Percentiles rank a stretch among this genome's conserved stretches.
Conservation (phyloP, 75 land plant species). For the Pseudotsuga menziesii region DNA sequence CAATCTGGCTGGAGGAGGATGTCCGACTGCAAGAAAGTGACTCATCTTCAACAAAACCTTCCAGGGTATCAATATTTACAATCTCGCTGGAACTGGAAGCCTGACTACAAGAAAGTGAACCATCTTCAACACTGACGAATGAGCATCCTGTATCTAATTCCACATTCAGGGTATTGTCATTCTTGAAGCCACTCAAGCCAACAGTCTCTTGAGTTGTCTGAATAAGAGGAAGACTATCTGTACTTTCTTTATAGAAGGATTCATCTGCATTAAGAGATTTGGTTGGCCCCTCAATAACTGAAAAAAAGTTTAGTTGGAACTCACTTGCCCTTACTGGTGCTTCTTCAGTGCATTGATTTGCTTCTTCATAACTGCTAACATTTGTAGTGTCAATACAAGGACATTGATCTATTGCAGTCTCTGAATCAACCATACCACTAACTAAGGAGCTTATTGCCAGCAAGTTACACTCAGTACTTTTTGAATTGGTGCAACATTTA, state of each 20-base stretch:
- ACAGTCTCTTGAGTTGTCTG: neutral
- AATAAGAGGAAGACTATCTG: neutral
- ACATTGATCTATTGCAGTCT: neutral
- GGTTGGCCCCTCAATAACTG: no score
- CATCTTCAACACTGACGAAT: neutral
- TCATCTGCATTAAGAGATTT: neutral
- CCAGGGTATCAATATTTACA: neutral
- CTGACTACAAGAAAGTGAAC: neutral
- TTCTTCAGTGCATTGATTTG: neutral
- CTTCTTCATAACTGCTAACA: neutral
- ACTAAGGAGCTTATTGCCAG: neutral
- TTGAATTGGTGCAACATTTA: neutral
- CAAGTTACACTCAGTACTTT: neutral
- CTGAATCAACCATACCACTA: neutral
- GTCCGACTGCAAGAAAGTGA: neutral
- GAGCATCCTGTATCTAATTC: conserved; percentile 1
- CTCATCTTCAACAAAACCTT: neutral
- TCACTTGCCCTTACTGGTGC: neutral
- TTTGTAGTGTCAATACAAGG: neutral
- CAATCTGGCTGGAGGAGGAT: conserved; percentile 3
- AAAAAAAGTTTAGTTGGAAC: neutral
- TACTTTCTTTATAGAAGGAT: neutral
- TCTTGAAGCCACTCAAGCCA: neutral
- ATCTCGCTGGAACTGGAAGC: neutral
- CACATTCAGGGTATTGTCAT: neutral